Percentiles rank a stretch among this genome's conserved stretches.
Conservation (phyloP, 768 basidiomycete genomes). For the Xanthoconium purpureum region DNA sequence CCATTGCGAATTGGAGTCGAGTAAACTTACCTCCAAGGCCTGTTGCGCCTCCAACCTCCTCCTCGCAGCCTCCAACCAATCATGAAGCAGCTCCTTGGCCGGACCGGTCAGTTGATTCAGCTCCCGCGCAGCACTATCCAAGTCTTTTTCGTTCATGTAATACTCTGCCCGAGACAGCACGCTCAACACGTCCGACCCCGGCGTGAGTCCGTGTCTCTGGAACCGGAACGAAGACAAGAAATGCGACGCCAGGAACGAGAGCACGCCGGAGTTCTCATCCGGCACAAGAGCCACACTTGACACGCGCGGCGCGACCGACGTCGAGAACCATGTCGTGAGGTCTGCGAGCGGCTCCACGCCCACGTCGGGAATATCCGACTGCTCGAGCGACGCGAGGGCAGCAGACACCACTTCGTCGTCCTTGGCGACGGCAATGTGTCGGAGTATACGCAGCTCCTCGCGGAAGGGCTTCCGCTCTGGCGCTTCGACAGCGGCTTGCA, state of each 20-base stretch:
- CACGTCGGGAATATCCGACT: constrained; percentile 70
- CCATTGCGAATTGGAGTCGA: not conserved
- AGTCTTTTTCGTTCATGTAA: constrained; percentile 86
- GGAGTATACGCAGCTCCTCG: constrained; percentile 80
- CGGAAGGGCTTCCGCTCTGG: constrained; percentile 80
- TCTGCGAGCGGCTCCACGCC: constrained; percentile 88
- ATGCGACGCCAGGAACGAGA: constrained; percentile 83
- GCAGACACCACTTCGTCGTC: constrained; percentile 66
- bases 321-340: constrained; percentile 87
- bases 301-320: constrained; percentile 78
- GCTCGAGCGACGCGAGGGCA: constrained; percentile 68
- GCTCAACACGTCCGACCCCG: constrained; percentile 82
- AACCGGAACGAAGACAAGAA: constrained; percentile 75
- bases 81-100: constrained; percentile 66
- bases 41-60: constrained; percentile 88
- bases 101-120: constrained; percentile 87
- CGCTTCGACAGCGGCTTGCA: constrained; percentile 63
- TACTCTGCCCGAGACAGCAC: constrained; percentile 87
- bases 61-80: constrained; percentile 92
- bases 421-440: constrained; percentile 65
- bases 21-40: constrained; percentile 67
- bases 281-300: constrained; percentile 91
- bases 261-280: constrained; percentile 81
- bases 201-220: constrained; percentile 64
- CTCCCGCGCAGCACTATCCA: constrained; percentile 80